Base-by-base conservation (phyloP, 441 rosid genomes). In the Populus trichocarpa region DNA sequence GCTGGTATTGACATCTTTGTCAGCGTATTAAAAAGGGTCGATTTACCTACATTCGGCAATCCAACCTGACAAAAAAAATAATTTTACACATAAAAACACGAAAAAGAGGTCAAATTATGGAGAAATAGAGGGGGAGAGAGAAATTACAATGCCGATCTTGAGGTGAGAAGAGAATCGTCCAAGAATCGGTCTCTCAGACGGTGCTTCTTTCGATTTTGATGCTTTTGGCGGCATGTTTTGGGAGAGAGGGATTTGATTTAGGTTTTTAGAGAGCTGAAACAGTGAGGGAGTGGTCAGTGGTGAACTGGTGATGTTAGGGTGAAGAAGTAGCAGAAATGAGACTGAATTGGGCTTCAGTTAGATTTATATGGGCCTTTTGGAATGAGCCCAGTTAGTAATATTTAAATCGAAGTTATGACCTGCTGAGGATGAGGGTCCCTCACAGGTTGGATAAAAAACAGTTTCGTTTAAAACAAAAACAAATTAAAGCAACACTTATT, bases 141-240 rank as follows among this genome's bases (percentile, higher is more conserved):
- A 33, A 69, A 71, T 66, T 90, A 96, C 99, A 68, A 96, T 96
- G 83, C 98, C 99, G 81, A 96, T 96, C 90, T 96, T 96, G 88
- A 96, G 98, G 79, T 96, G 99, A 81, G 99, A 96, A 30, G 99
- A 94, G 90, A 96, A 96, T 74, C 99, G 91, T 73, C 99, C 99
- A 20, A 96, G 98, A 67, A 93, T 92, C n/a, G 99, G 96, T 42
- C 98, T 87, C 90, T 96, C 99, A 0, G 81, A 91, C 8, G 98
- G 98, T 9, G 91, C 98, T 70, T 96, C 99, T 75, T 96, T 96
- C 20, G 93, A 88, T 85, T 96, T 96, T 8, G 94, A 78, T 35
- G 97, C 87, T 88, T 96, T 96, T 0, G 98, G 99, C 65, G 99
- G 98, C 99, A 96, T 95, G 46, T 72, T 80, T 69, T n/a, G 35